phyloP scores from a whole-genome alignment of 345 rosid genomes.

The Trapa incisa region DNA sequence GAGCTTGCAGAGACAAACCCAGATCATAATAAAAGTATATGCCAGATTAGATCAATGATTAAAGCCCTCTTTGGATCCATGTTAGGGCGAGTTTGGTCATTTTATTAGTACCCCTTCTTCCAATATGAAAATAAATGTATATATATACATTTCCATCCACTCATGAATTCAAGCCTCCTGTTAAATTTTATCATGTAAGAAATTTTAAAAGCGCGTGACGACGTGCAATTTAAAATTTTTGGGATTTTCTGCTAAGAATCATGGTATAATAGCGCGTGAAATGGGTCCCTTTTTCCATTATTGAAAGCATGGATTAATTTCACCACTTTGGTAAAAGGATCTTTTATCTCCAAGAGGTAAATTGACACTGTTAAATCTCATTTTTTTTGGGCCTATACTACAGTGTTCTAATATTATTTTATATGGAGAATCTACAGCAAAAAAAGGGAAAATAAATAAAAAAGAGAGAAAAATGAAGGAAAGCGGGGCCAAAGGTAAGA shows the following conservation, averaged over 20 bases:
- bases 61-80: conserved; percentile 7
- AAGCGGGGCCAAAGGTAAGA: not conserved
- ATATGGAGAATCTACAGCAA: conserved; percentile 8
- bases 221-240: too few relatives aligned
- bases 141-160: not conserved
- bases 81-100: conserved; percentile 8
- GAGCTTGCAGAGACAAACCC: conserved; percentile 4
- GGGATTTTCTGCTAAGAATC: too few relatives aligned
- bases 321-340: too few relatives aligned
- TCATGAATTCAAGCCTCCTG: not conserved
- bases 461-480: not conserved
- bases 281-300: too few relatives aligned
- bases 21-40: conserved; percentile 6
- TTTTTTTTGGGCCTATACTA: not conserved
- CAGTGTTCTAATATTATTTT: not conserved
- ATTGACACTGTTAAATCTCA: not conserved
- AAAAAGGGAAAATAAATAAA: conserved; percentile 5
- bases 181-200: not conserved
- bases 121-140: not conserved
- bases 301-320: too few relatives aligned
- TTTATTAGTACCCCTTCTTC: not conserved
- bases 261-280: too few relatives aligned
- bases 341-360: not conserved
- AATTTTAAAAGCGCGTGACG: too few relatives aligned
- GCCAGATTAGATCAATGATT: conserved; percentile 10